phyloP scores from a whole-genome alignment of 2,329 filamentous ascomycete species.

The Trichoderma sp. region DNA sequence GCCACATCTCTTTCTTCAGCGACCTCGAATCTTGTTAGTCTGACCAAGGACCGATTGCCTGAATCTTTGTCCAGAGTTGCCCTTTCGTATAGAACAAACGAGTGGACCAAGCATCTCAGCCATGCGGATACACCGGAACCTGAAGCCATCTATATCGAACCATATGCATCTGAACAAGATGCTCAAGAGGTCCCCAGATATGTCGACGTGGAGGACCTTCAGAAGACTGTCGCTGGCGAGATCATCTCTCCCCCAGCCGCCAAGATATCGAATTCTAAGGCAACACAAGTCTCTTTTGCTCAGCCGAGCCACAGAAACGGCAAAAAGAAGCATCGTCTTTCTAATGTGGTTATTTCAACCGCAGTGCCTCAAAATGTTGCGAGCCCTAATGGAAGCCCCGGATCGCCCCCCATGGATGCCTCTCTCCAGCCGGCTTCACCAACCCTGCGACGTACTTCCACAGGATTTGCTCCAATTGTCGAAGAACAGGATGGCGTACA shows the following conservation, averaged over 20 bases:
- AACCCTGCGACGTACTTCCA: constrained; percentile 29
- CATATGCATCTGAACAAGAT: constrained; percentile 27
- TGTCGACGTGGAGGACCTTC: constrained; percentile 62
- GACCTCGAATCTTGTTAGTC: constrained; percentile 44
- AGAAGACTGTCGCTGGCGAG: constrained; percentile 59
- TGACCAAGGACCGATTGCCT: constrained; percentile 64
- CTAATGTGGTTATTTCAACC: not conserved
- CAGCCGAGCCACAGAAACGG: constrained; percentile 18
- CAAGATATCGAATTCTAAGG: constrained; percentile 32
- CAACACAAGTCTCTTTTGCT: constrained; percentile 27
- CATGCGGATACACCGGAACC: constrained; percentile 69
- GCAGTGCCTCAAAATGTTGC: not conserved
- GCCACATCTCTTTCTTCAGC: constrained; percentile 43
- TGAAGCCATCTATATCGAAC: constrained; percentile 56
- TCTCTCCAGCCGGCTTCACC: constrained; percentile 26
- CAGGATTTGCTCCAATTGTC: constrained; percentile 42
- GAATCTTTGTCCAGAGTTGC: constrained; percentile 73
- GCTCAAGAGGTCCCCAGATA: constrained; percentile 55
- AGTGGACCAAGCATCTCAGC: constrained; percentile 90
- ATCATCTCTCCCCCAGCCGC: constrained; percentile 37
- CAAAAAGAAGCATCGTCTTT: not conserved
- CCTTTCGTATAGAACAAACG: constrained; percentile 83
- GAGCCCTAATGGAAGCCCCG: constrained; percentile 25
- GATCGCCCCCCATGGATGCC: constrained; percentile 23
- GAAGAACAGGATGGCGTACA: constrained; percentile 38